Base-by-base conservation (phyloP, 1,139 yeast species). In the Casaregolazyma suthepensis region DNA sequence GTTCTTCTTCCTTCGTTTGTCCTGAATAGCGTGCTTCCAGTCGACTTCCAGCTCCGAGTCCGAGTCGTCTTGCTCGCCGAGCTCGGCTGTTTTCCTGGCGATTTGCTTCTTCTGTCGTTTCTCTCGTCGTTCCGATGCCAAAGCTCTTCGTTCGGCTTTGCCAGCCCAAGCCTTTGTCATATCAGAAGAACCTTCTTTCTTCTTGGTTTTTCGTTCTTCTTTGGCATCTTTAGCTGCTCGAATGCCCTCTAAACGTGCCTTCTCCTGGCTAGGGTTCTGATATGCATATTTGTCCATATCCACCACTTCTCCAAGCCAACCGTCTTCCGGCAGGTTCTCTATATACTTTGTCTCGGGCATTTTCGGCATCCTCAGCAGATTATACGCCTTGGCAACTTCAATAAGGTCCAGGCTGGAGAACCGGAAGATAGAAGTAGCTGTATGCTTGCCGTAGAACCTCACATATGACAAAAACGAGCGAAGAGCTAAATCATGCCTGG, bases 351-450 rank as follows among this genome's bases (percentile, higher is more conserved):
- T 75, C 67, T 94, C 99, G 0, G 99, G 99, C 98, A 94, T 94
- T 61, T 83, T 82, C 6, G 99, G 99, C 52, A 93, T 71, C 61
- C 97, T 76, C 48, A 88, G 71, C 13, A 94, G 71, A 1, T 96
- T 96, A 69, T 87, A 90, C 72, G 87, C 76, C 59, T 75, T 78
- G 0, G 95, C 96, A 13, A 85, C 59, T 0, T 85, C 87, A 29
- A 84, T 68, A 62, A 87, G 85, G 66, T 91, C 95, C 56, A 94
- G 71, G 9, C 81, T 73, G 47, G 80, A 79, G 19, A 87, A 64
- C 57, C 99, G 76, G 72, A 94, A 94, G 40, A 94, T 93, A 0
- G 97, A 90, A 10, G 85, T 76, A 0, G 97, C 96, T n/a, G 87
- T 72, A 70, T 94, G 99, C 65, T 89, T 90, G 13, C 93, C 81